phyloP scores from a whole-genome alignment of 441 rosid species.

The Melastoma candidum region DNA sequence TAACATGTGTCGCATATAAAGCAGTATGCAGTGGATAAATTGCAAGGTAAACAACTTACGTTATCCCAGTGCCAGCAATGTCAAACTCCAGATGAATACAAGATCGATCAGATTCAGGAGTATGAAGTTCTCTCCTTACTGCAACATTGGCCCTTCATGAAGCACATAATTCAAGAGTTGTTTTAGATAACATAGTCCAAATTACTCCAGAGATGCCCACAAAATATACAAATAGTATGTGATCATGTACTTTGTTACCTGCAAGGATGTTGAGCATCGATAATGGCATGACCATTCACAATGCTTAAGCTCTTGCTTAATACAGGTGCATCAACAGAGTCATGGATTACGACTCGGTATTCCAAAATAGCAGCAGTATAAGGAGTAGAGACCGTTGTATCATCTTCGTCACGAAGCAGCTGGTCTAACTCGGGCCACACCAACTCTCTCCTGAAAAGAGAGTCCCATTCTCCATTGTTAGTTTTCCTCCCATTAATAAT shows the following conservation, averaged over 20 bases:
- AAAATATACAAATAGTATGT: conserved; percentile 1
- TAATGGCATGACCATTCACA: conserved; percentile 51
- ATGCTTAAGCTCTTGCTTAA: conserved; percentile 28
- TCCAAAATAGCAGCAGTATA: conserved; percentile 63
- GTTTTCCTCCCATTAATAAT: too few relatives aligned
- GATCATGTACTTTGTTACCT: conserved; percentile 29
- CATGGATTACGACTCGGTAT: conserved; percentile 65
- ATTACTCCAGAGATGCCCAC: not conserved
- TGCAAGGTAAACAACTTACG: conserved; percentile 33
- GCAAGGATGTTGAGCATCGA: conserved; percentile 85
- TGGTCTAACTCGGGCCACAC: conserved; percentile 83
- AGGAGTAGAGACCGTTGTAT: conserved; percentile 51
- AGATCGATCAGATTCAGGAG: conserved; percentile 79
- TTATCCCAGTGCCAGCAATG: conserved; percentile 54
- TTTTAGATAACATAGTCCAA: too few relatives aligned
- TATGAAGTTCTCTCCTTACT: conserved; percentile 76
- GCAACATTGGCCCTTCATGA: conserved; percentile 66
- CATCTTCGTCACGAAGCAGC: conserved; percentile 72
- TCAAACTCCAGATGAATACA: conserved; percentile 94
- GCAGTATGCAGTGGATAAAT: too few relatives aligned
- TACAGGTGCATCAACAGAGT: conserved; percentile 22
- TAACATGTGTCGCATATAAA: not conserved
- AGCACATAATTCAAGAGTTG: not conserved
- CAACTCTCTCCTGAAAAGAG: conserved; percentile 50
- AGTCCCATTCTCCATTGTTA: not conserved